phyloP scores from a whole-genome alignment of 2,329 filamentous ascomycete genomes.

The Pseudogymnoascus sp. region DNA sequence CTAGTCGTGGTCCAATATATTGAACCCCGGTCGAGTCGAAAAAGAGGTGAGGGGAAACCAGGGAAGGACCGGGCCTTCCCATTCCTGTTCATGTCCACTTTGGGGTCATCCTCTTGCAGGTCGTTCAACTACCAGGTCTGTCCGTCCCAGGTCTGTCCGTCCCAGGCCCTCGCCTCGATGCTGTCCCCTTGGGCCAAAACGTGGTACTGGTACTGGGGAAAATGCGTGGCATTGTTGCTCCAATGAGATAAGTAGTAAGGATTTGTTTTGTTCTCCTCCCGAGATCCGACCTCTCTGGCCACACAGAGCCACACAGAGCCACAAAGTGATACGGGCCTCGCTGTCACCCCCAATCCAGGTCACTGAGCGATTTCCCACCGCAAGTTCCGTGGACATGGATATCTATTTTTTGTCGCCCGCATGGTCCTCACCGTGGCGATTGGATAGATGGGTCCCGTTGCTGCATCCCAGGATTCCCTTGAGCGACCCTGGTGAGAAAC shows the following conservation, averaged over 20 bases:
- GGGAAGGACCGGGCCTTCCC: background rate
- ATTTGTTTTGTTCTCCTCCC: background rate
- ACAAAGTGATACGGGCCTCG: background rate
- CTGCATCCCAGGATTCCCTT: background rate
- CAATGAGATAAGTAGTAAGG: background rate
- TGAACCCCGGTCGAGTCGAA: background rate
- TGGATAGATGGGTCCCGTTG: background rate
- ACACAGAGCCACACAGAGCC: background rate
- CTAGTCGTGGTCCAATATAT: background rate
- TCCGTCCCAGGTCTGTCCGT: background rate
- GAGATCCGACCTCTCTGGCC: background rate
- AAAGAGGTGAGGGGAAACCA: background rate
- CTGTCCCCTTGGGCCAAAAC: background rate
- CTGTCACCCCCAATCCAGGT: background rate
- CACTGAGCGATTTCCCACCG: constrained; percentile 1
- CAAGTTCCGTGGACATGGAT: constrained; percentile 2
- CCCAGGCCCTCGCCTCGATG: background rate
- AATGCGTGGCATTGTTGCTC: background rate
- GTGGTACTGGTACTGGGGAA: background rate
- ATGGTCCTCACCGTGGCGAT: background rate
- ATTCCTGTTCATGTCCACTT: background rate
- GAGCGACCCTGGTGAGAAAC: background rate
- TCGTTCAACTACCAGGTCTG: background rate
- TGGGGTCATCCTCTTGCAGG: background rate
- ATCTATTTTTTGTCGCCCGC: background rate